Conservation (phyloP, 495 filamentous ascomycete genomes). For the Aspergillus diversus region DNA sequence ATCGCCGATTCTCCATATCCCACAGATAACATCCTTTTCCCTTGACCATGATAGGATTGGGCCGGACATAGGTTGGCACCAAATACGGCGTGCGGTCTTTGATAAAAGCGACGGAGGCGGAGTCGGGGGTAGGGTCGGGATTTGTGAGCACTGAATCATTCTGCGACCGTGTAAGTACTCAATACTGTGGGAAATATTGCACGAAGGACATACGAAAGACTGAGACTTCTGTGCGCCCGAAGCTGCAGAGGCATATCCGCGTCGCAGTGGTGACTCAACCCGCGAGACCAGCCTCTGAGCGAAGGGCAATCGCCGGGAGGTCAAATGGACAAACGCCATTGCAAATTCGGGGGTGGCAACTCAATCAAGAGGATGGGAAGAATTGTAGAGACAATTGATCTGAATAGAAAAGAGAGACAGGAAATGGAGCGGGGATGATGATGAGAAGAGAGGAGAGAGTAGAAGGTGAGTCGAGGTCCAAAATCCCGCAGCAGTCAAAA, state of each 20-base stretch:
- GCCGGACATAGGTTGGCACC: conserved; percentile 93
- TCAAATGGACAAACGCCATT: conserved; percentile 39
- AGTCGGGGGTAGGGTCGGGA: conserved; percentile 79
- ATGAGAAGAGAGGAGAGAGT: conserved; percentile 9
- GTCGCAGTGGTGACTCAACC: conserved; percentile 43
- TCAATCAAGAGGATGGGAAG: conserved; percentile 13
- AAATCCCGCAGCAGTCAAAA: conserved; percentile 11
- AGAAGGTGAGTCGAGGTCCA: neutral
- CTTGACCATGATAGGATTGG: conserved; percentile 85
- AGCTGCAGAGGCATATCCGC: conserved; percentile 38
- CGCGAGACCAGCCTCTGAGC: conserved; percentile 35
- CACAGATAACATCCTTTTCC: conserved; percentile 85
- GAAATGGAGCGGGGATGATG: conserved; percentile 8
- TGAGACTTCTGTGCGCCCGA: conserved; percentile 33
- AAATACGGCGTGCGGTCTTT: conserved; percentile 78
- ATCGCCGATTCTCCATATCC: conserved; percentile 86
- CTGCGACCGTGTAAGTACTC: conserved; percentile 37
- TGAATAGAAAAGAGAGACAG: conserved; percentile 12
- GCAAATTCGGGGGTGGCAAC: neutral
- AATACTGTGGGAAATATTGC: neutral
- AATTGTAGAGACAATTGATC: conserved; percentile 18
- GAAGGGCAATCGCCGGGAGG: conserved; percentile 45
- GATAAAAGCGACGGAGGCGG: conserved; percentile 72
- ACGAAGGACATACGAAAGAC: conserved; percentile 24
- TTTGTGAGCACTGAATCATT: conserved; percentile 68